Evolutionary conservation across 2,329 filamentous ascomycete species (phyloP).

Genomic region (Cladosporium austrohemisphaericum): DNA sequence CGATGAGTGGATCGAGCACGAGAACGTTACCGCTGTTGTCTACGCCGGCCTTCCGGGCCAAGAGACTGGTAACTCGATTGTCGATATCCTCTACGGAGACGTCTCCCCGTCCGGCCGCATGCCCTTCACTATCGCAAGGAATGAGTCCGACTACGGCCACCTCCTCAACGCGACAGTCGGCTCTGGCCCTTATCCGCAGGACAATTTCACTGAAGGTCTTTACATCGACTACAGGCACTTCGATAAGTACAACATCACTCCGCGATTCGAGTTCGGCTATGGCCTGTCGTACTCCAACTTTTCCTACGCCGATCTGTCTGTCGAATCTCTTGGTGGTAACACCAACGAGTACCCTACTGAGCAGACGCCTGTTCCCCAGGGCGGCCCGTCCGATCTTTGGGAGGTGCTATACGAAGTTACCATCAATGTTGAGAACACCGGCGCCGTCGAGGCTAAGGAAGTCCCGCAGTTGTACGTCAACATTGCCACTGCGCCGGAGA

Average conservation of each 20-base stretch:
- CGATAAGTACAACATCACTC: constrained; percentile 66
- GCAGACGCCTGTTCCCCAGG: constrained; percentile 44
- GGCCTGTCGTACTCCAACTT: constrained; percentile 78
- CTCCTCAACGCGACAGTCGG: constrained; percentile 31
- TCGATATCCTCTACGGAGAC: constrained; percentile 38
- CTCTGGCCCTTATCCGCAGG: constrained; percentile 47
- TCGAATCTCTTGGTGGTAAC: constrained; percentile 31
- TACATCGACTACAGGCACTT: constrained; percentile 87
- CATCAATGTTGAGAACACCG: constrained; percentile 50
- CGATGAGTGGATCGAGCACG: constrained; percentile 37
- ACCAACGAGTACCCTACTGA: constrained; percentile 51
- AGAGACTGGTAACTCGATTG: constrained; percentile 39
- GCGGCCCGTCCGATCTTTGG: constrained; percentile 48
- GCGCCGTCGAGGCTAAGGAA: constrained; percentile 44
- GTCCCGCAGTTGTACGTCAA: constrained; percentile 56
- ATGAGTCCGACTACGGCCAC: constrained; percentile 19
- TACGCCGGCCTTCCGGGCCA: constrained; percentile 41
- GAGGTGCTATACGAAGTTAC: constrained; percentile 46
- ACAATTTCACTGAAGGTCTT: constrained; percentile 73
- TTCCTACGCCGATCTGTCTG: constrained; percentile 51
- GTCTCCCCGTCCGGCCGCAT: constrained; percentile 45
- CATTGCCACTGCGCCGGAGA: constrained; percentile 38
- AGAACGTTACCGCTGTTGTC: constrained; percentile 42
- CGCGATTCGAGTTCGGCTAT: constrained; percentile 78
- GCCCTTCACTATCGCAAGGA: constrained; percentile 39